Base-by-base conservation (phyloP, 2,329 filamentous ascomycete species). In the Pseudogymnoascus verrucosus region DNA sequence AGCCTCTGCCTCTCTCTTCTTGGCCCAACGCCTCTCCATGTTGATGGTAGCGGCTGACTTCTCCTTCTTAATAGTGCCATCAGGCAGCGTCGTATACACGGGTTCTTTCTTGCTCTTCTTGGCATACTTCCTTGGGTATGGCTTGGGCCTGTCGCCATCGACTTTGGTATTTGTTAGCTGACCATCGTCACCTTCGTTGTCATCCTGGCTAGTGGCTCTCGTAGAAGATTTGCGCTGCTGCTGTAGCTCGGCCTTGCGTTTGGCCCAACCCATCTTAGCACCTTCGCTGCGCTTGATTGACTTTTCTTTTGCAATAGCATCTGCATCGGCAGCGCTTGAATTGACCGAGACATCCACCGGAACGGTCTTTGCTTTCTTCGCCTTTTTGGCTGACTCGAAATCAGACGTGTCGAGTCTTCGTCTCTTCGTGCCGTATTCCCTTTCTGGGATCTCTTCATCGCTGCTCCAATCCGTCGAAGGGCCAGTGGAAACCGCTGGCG, bases 11-110 rank as follows among this genome's bases (percentile, higher is more conserved):
- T 34, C 54, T 19, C 54, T 44, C 54, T 63, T 60, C 54, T 63
- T 57, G 8, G 60, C 62, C 64, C 64, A 63, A n/a, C 64, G 23
- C n/a, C 60, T 60, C 16, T 40, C 26, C 62, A 63, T 65, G 42
- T 62, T 64, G 23, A 44, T 31, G 34, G 59, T 42, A 21, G 60
- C 63, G 23, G 44, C 61, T 23, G 60, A 64, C 36, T 47, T 61
- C 42, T 60, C 39, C 51, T 64, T 47, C 26, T 42, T 60, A 19
- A 54, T 40, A 40, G 64, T 63, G 12, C 64, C 64, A 34, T 65
- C 64, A 23, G 59, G 59, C 14, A 61, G 19, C 3, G 59, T 61
- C 23, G 39, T 61, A 39, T 40, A 40, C 5, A 61, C 59, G 14
- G 34, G 34, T 10, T 39, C 59, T 40, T 61, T 61, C 28, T 57